A percentile compares a stretch with the other conserved stretches of the same genome.
These are phyloP conservation scores for Nicotiana knightiana DNA, from an alignment of 257 asterid genomes.

Conservation along the genomic window DNA sequence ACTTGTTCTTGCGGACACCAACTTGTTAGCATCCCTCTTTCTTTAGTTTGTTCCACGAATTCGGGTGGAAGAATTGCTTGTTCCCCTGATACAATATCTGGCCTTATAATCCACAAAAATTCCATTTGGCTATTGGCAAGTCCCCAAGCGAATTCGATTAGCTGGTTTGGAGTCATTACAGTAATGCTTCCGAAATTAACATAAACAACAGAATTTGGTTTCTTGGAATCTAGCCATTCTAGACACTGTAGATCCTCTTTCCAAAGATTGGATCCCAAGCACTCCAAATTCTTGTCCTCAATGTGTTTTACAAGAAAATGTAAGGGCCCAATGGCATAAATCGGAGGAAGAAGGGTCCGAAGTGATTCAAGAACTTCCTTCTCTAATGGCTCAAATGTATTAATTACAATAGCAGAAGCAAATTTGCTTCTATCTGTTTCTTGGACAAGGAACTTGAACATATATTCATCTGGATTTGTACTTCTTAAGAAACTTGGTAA, in stretches of 20 bases:
- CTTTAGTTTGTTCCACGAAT: slow-evolving; percentile 10
- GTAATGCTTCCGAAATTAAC: slow-evolving; percentile 17
- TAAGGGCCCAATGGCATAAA: slow-evolving; percentile 9
- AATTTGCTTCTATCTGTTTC: not conserved
- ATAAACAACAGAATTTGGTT: slow-evolving; percentile 8
- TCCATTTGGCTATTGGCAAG: slow-evolving; percentile 9
- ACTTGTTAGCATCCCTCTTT: slow-evolving; percentile 14
- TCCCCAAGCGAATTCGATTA: slow-evolving; percentile 20
- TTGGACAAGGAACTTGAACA: not conserved
- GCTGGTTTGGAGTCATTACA: slow-evolving; percentile 2
- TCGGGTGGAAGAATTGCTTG: slow-evolving; percentile 13
- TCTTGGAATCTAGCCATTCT: slow-evolving; percentile 13
- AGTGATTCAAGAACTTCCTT: not conserved
- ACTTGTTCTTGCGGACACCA: slow-evolving; percentile 24
- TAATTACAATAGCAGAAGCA: slow-evolving; percentile 6
- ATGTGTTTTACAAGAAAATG: not conserved
- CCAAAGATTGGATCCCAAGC: slow-evolving; percentile 14
- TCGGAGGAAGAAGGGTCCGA: not conserved
- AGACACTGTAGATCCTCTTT: slow-evolving; percentile 7
- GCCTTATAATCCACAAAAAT: slow-evolving; percentile 21
- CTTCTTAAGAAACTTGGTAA: slow-evolving; percentile 11
- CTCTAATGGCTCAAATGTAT: slow-evolving; percentile 11
- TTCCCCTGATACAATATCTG: slow-evolving; percentile 16
- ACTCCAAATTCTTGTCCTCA: not conserved
- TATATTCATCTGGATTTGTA: slow-evolving; percentile 7